Conservation (phyloP, 257 asterid genomes). For the Solanum pinnatisectum region DNA sequence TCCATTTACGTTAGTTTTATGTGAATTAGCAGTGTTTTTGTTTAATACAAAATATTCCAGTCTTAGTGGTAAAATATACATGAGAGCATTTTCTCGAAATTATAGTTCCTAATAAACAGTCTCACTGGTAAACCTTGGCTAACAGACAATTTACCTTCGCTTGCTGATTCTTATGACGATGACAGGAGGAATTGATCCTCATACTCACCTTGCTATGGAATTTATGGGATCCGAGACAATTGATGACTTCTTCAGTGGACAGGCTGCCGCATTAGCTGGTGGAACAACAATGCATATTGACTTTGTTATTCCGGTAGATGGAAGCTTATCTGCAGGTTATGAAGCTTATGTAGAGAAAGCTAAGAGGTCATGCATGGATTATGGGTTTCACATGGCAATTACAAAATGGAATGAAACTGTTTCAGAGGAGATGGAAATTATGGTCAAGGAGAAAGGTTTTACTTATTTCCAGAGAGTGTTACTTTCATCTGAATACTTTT, state of each 20-base stretch:
- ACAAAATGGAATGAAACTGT: constrained; percentile 94
- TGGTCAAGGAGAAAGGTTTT: constrained; percentile 87
- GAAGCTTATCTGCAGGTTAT: constrained; percentile 74
- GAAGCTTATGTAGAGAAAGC: constrained; percentile 73
- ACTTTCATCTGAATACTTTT: neutral
- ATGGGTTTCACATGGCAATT: constrained; percentile 98
- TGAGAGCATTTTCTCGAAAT: neutral
- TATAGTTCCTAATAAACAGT: neutral
- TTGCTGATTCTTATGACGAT: constrained; percentile 3
- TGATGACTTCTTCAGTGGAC: constrained; percentile 90
- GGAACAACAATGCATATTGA: constrained; percentile 99
- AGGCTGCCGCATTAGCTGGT: constrained; percentile 97
- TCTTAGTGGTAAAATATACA: neutral
- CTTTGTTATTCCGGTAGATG: constrained; percentile 85
- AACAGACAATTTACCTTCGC: neutral
- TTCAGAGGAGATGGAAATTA: constrained; percentile 77
- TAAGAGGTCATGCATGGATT: constrained; percentile 83
- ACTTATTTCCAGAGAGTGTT: neutral
- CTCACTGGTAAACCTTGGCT: neutral
- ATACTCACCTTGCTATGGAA: constrained; percentile 94
- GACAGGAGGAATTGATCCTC: constrained; percentile 98
- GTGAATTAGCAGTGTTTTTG: neutral
- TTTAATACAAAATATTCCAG: neutral
- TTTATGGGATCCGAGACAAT: constrained; percentile 85
- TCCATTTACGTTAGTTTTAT: neutral